Evolutionary conservation across 2,329 filamentous ascomycete species (phyloP).

Genomic region (Penicillium nordicum): DNA sequence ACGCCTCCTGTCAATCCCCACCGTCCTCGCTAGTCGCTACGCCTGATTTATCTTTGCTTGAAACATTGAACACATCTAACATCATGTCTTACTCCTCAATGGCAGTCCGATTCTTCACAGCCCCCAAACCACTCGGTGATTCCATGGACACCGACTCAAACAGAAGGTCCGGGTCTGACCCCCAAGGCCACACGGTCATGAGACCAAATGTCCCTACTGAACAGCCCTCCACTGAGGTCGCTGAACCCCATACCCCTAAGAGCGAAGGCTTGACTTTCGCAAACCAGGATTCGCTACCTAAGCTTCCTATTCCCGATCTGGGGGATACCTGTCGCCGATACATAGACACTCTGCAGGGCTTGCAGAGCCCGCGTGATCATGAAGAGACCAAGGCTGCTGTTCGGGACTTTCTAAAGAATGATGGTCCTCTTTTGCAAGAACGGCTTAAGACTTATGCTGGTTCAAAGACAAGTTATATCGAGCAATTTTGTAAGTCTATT

Average conservation of each 20-base stretch:
- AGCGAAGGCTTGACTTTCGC: constrained; percentile 80
- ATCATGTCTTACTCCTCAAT: constrained; percentile 58
- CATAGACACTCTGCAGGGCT: constrained; percentile 70
- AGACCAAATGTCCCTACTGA: constrained; percentile 21
- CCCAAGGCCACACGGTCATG: constrained; percentile 21
- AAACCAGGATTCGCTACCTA: constrained; percentile 81
- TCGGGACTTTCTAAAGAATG: constrained; percentile 73
- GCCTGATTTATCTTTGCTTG: constrained; percentile 36
- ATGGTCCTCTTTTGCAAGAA: constrained; percentile 82
- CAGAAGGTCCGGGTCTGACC: constrained; percentile 5
- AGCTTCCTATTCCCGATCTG: constrained; percentile 87
- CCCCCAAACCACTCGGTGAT: constrained; percentile 70
- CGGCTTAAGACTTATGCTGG: constrained; percentile 86
- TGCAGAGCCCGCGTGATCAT: constrained; percentile 79
- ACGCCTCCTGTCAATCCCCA: constrained; percentile 79
- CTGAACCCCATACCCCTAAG: constrained; percentile 30
- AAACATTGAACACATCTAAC: constrained; percentile 41
- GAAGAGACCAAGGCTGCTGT: constrained; percentile 77
- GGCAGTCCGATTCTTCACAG: constrained; percentile 68
- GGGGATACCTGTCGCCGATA: constrained; percentile 76
- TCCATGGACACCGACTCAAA: constrained; percentile 51
- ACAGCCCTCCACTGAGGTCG: constrained; percentile 9
- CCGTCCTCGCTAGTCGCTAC: constrained; percentile 72
- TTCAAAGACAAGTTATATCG: constrained; percentile 92
- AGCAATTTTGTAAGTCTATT: constrained; percentile 82